Base-by-base conservation (phyloP, 2,329 filamentous ascomycete species). In the Ceratocystiopsis brevicomis region DNA sequence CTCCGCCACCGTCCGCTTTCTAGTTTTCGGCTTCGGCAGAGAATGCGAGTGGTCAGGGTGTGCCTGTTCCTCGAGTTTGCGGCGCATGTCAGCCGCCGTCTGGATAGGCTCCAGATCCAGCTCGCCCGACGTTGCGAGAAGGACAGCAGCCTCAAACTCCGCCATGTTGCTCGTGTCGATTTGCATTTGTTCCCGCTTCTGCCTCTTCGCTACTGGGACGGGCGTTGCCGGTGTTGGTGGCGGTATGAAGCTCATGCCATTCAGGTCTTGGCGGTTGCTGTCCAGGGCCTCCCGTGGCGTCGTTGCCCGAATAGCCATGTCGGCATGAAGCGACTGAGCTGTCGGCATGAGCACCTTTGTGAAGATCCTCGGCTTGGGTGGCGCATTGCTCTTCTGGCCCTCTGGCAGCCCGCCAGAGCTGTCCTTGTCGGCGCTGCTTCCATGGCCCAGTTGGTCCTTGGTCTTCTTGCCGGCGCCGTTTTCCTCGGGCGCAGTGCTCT, bases 1-100 rank as follows among this genome's bases (percentile, higher is more conserved):
- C 57, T 98, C 88, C 10, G 90, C 90, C 16, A 92, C 79, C 0
- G 90, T 98, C 48, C 88, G 77, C 67, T 98, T 96, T 45, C 90
- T 71, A 9, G 78, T 79, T 67, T 94, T 95, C 3, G 86, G 86
- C 47, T 81, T 73, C 1, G 90, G 88, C 11, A 85, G 78, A 38
- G 75, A 67, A 41, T 80, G 73, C 30, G 75, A 72, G 57, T 95
- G 83, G 44, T 85, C 75, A 8, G 86, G 81, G 57, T 92, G 82
- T 17, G 74, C 69, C 51, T 88, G 66, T 16, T 70, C 66, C 30
- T 84, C 76, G 3, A 96, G 67, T 4, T 92, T 67, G 12, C 68
- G 67, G 40, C 86, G 78, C 1, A 76, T 77, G 50, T 86, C 79
- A 40, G 76, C 74, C 3, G 73, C 62, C 48, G 63, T 80, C 51